Percentiles rank a stretch among this genome's conserved stretches.
phyloP scores from a whole-genome alignment of 106 monocot genomes.

The Platanthera guangdongensis region DNA sequence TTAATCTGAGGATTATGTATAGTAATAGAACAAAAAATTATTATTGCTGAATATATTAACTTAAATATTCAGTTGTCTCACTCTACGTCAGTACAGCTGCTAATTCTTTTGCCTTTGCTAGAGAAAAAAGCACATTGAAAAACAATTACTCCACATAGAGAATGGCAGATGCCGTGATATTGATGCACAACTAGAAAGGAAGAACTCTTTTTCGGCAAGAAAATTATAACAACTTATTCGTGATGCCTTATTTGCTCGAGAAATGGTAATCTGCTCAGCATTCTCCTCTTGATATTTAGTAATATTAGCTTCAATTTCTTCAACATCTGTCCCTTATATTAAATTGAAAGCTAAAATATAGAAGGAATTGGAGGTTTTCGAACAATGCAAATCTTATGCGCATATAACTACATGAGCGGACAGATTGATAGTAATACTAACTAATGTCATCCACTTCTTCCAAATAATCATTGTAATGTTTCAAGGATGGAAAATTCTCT shows the following conservation, averaged over 20 bases:
- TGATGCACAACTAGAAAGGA: background rate
- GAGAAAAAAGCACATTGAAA: background rate
- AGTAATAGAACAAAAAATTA: too few relatives aligned
- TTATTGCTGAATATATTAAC: background rate
- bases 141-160: background rate
- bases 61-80: slow-evolving; percentile 44
- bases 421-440: slow-evolving; percentile 24
- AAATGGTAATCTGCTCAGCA: slow-evolving; percentile 75
- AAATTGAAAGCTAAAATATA: slow-evolving; percentile 55
- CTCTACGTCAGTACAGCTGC: slow-evolving; percentile 49
- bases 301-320: slow-evolving; percentile 78
- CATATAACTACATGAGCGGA: background rate
- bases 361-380: background rate
- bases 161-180: background rate
- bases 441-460: slow-evolving; percentile 98
- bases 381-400: background rate
- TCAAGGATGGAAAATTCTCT: slow-evolving; percentile 69
- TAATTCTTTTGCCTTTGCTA: slow-evolving; percentile 77
- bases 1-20: too few relatives aligned
- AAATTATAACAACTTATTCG: background rate
- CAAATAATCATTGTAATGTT: slow-evolving; percentile 85
- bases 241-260: slow-evolving; percentile 69
- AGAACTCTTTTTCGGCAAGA: background rate
- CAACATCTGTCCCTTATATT: slow-evolving; percentile 70
- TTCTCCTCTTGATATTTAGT: slow-evolving; percentile 75